These are phyloP conservation scores for Coniochaeta hoffmannii DNA, from an alignment of 2,329 filamentous ascomycete species.

Conservation along the genomic window DNA sequence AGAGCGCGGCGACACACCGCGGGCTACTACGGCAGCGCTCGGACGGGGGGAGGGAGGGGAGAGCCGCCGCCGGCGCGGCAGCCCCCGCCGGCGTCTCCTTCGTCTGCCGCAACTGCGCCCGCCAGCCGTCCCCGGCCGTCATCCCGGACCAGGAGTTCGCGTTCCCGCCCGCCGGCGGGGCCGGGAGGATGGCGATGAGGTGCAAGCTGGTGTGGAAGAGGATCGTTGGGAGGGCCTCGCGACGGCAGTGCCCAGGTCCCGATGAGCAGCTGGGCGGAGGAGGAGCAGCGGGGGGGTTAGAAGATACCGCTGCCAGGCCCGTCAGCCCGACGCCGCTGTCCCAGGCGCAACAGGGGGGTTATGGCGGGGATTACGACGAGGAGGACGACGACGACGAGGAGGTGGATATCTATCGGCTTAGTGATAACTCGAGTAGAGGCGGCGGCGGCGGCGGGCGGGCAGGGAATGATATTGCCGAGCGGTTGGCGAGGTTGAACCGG, in stretches of 20 bases:
- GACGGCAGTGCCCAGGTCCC: no score
- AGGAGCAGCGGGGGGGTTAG: no score
- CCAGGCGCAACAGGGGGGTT: neutral
- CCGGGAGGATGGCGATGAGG: neutral
- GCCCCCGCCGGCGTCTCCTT: neutral
- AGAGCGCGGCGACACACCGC: no score
- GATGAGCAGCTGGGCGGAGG: no score
- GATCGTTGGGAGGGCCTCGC: neutral
- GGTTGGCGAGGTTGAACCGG: conserved; percentile 30
- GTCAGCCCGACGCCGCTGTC: no score
- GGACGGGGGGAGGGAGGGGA: neutral
- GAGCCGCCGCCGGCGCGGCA: neutral
- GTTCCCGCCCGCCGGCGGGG: neutral
- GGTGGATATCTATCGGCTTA: conserved; percentile 16
- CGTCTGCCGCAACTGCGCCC: neutral
- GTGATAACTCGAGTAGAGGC: conserved; percentile 12
- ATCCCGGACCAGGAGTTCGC: neutral
- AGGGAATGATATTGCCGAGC: conserved; percentile 22
- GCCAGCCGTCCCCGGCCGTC: conserved; percentile 1
- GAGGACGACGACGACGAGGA: conserved; percentile 13
- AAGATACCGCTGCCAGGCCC: no score
- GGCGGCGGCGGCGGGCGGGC: conserved; percentile 6
- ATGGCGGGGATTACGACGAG: neutral
- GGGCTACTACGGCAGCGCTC: neutral
- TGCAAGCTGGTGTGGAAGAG: neutral